Evolutionary conservation across 805 yeast species (phyloP).

Genomic region (Wickerhamomyces rabaulensis): DNA sequence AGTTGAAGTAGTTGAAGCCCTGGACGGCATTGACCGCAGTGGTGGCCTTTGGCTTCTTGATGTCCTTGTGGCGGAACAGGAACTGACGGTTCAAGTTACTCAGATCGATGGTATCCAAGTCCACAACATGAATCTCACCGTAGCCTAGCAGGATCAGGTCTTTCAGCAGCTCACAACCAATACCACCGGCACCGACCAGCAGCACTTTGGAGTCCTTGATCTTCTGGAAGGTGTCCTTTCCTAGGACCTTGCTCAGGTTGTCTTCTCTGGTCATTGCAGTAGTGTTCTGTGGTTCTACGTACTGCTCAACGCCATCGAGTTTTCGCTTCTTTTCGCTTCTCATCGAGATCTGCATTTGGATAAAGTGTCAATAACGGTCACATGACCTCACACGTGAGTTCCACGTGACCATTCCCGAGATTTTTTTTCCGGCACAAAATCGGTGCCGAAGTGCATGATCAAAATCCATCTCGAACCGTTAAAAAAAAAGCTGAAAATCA

Average conservation of each 20-base stretch:
- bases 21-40: conserved; percentile 84
- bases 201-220: conserved; percentile 47
- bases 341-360: not conserved
- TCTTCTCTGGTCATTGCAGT: conserved; percentile 13
- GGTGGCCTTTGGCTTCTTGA: conserved; percentile 78
- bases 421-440: not conserved
- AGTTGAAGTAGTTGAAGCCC: conserved; percentile 54
- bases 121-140: conserved; percentile 89
- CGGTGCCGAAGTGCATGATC: conserved; percentile 7
- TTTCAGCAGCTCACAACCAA: conserved; percentile 87
- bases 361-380: not conserved
- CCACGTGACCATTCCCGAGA: conserved; percentile 6
- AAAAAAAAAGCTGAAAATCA: conserved; percentile 2
- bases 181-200: conserved; percentile 95
- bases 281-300: too few relatives aligned
- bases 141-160: conserved; percentile 74
- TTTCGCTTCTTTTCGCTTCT: too few relatives aligned
- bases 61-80: conserved; percentile 82
- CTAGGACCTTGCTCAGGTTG: conserved; percentile 14
- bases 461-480: not conserved
- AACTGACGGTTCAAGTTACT: conserved; percentile 93
- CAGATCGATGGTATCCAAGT: conserved; percentile 89
- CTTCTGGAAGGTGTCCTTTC: conserved; percentile 7
- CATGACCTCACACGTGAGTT: not conserved
- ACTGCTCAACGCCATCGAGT: too few relatives aligned